Evolutionary conservation across 1,284 basidiomycete species (phyloP), one percentile per base, ranked within the genome.

Genomic region (Malassezia obtusa): DNA sequence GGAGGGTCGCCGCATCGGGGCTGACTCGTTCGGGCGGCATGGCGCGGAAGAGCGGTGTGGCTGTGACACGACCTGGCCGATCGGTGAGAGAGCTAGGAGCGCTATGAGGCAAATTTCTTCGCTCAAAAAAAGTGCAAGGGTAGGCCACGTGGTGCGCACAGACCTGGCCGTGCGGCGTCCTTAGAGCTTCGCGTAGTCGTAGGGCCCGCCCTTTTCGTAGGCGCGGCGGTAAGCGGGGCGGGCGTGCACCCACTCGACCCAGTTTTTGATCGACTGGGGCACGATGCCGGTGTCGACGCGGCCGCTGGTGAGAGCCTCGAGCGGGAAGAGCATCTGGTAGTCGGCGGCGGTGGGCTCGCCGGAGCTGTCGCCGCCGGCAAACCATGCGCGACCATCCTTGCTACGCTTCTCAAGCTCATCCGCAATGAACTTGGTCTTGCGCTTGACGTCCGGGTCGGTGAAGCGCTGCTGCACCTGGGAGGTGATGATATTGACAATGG

Each of bases 261-360:
- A 73, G 21, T 57, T 52, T 49, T 60, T 62, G 61, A 71, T 57
- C 17, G 60, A 33, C 1, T 52, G 38, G 0, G 64, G 61, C 25
- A 65, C 53, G 11, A 6, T 0, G 1, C 6, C 19, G 11, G 30
- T 12, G 26, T 33, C 37, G 19, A 50, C 1, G 19, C 69, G 58
- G 10, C 64, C 64, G 15, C 61, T 52, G 15, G 63, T 25, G 36
- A 60, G 48, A 12, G 66, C 66, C 45, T 73, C 71, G 31, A 71
- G 50, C 1, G 67, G 65, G 63, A 68, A 72, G 10, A 63, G 50
- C 67, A 73, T 68, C 54, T 72, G 69, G 50, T 65, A 73, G 49
- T 72, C 69, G 28, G 71, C 68, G 4, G 67, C 52, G 17, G 68
- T 71, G 28, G 69, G 69, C 21, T 67, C 66, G 48, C 64, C 65